Base-by-base conservation (phyloP, 1,284 basidiomycete species). In the Coniferiporia sulphurascens region DNA sequence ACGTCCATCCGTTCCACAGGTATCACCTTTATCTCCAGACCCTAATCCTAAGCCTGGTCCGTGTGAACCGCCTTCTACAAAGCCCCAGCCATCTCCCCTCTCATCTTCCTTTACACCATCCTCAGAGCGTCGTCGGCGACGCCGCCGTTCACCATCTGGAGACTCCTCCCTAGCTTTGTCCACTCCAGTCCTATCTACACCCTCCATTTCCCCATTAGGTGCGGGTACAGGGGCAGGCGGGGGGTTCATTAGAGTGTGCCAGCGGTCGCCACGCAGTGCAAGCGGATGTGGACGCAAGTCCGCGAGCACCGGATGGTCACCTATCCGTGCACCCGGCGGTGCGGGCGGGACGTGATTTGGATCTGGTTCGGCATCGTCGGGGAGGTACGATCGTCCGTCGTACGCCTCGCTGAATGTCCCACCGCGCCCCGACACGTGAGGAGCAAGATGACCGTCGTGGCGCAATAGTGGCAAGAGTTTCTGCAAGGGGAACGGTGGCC, bases 301-400 rank as follows among this genome's bases (percentile, higher is more conserved):
- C 13, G 15, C 27, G 13, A 60, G 34, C 13, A 22, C 12, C n/a
- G 58, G 58, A 27, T 54, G 7, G n/a, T 61, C 60, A 17, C 60
- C 60, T 22, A 51, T 58, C 17, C 60, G 60, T 7, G 56, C 60
- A 22, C 55, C 55, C 7, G 60, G 56, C 34, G 55, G 55, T 9
- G 55, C 44, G 15, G 21, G 32, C 13, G 55, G 54, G 9, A 56
- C 34, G 21, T 56, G 54, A 7, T 55, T 32, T 12, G 34, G 36
- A 48, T 56, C 43, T 9, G 43, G 51, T 21, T 57, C 60, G 34
- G 55, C 57, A 35, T 61, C 60, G 36, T 61, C 60, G 4, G 56
- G 38, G 19, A 61, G 34, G 52, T 62, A 62, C 15, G 60, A 62
- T 3, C 60, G 60, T 10, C 60, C 60, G 34, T 62, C 60, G 19